Evolutionary conservation across 371 early-diverging fungal genomes (phyloP), one percentile per base, ranked within the genome.

Genomic region (Cladochytrium tenue): DNA sequence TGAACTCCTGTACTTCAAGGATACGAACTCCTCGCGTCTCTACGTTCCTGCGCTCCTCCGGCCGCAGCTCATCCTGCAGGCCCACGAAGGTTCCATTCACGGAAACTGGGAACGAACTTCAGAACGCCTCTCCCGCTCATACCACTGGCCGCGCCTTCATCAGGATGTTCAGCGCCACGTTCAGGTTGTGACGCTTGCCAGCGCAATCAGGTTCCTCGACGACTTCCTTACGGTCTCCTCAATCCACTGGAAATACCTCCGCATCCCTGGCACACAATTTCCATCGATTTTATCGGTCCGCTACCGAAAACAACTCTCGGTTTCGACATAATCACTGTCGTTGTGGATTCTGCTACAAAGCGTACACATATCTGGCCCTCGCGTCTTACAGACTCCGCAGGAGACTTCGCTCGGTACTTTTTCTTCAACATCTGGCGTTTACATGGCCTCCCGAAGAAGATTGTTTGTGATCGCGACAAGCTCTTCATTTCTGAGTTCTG

Each of bases 401-500:
- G 35, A 2, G 57, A 56, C 36, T 23, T 62, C 56, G 67, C 67
- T 20, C 25, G 30, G 3, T 26, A 25, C 25, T 66, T 66, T 32
- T 20, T 4, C 3, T 15, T 3, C 3, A 7, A 51, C 25, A 36
- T 66, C 26, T 66, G 62, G 52, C 57, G 51, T 3, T 32, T 60
- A 27, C 66, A 66, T 32, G 66, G 66, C n/a, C 62, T 66, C 27
- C 66, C 66, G 3, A 3, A 17, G 28, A 61, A 36, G 51, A 30
- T 55, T 34, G 62, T 67, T 32, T 60, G 56, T 2, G 67, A 67
- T 32, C 56, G 56, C 27, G 60, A 66, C 66, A 27, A 52, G 23
- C 17, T 28, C 17, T 60, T 52, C 56, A 36, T 35, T 32, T 59
- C 64, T 7, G 36, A 3, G 7, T 81, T 77, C 55, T 78, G 76